Base-by-base conservation (phyloP, 345 rosid genomes). In the Durio zibethinus region DNA sequence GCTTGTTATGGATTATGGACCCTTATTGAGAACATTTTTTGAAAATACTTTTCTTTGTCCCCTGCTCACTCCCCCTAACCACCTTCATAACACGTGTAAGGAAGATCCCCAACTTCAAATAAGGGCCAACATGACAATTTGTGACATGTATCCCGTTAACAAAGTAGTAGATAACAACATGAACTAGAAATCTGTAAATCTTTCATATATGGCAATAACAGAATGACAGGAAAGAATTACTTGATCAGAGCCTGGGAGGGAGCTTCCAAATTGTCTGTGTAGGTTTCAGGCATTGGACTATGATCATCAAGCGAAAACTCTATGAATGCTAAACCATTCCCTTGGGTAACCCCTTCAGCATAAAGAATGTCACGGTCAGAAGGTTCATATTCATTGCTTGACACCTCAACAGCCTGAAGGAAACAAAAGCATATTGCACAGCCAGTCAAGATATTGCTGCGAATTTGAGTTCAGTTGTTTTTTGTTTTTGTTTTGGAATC, bases 301-400 rank as follows among this genome's bases (percentile, higher is more conserved):
- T 88, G 96, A 78, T 94, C 94, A 60, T 83, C 95, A 16, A 97
- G 97, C 2, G 92, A 88, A 80, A 94, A 97, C 80, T 97, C 99
- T 81, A 94, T 91, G 83, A 94, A 97, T 40, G 98, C 99, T 81
- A 97, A 83, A 61, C 98, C 98, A 61, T 94, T 97, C 65, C 98
- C 98, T 82, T 88, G 95, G 33, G 95, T 94, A 52, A 97, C 96
- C 18, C 99, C 99, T 90, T 97, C 99, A 25, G 99, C 97, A 50
- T 83, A 97, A 57, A 97, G 88, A 18, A 97, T 97, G 80, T 97
- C 99, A 35, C 89, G 85, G 52, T 97, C 98, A 0, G 97, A 86
- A 73, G 99, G 98, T 86, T 97, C 98, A 21, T 92, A 97, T 73
- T 97, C 99, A 53, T 94, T 94, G 89, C 99, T 89, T 0, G 98